A percentile compares a stretch with the other conserved stretches of the same genome.
phyloP scores from a whole-genome alignment of 768 basidiomycete species.

The Collybia sordida region DNA sequence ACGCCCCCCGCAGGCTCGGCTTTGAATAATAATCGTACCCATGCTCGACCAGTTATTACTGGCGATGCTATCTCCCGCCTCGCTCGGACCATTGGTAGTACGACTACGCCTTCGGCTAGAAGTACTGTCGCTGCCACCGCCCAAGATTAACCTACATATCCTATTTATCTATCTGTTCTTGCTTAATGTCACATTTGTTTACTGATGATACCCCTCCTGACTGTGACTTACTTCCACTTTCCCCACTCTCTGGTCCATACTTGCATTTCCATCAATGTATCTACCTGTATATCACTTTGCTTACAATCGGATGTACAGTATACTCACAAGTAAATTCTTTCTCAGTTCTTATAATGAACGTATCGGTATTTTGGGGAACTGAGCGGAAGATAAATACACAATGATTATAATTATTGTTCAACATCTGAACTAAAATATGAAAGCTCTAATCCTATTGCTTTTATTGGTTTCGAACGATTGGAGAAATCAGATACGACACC shows the following conservation, averaged over 20 bases:
- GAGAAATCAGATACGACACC: slow-evolving; percentile 92
- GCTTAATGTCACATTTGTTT: neutral
- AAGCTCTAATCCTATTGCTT: slow-evolving; percentile 87
- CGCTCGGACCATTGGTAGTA: slow-evolving; percentile 56
- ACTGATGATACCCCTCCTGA: slow-evolving; percentile 4
- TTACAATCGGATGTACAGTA: slow-evolving; percentile 18
- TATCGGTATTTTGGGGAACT: no score
- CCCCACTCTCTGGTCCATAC: slow-evolving; percentile 1
- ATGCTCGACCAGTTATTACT: slow-evolving; percentile 71
- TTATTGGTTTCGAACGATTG: slow-evolving; percentile 82
- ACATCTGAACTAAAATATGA: slow-evolving; percentile 80
- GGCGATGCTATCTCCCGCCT: slow-evolving; percentile 69
- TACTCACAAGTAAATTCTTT: neutral
- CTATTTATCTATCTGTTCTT: neutral
- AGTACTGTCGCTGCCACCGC: slow-evolving; percentile 17
- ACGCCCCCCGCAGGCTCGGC: slow-evolving; percentile 48
- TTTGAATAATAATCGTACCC: slow-evolving; percentile 33
- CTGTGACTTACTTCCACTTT: neutral
- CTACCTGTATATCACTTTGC: slow-evolving; percentile 9
- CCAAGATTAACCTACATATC: slow-evolving; percentile 21
- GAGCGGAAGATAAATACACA: neutral
- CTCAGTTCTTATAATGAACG: neutral
- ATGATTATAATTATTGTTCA: slow-evolving; percentile 2
- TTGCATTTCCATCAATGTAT: neutral
- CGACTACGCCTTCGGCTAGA: slow-evolving; percentile 22